phyloP scores from a whole-genome alignment of 805 yeast species.

The Lipomyces orientalis region DNA sequence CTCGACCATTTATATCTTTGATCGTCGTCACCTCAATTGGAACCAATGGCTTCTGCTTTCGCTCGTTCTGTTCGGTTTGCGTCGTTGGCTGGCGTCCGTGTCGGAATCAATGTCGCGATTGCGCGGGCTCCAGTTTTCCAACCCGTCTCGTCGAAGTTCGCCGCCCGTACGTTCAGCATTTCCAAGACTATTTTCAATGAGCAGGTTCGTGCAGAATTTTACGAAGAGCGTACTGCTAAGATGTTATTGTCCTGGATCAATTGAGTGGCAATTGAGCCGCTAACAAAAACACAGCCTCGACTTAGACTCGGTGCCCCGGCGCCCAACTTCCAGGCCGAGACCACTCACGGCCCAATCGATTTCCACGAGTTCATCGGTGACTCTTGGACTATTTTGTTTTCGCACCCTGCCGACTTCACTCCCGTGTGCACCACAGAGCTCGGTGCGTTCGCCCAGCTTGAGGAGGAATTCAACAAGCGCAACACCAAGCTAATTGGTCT shows the following conservation, averaged over 20 bases:
- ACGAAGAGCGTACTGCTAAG: background rate
- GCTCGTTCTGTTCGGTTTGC: slow-evolving; percentile 13
- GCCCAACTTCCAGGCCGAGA: slow-evolving; percentile 84
- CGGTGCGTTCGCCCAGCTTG: slow-evolving; percentile 89
- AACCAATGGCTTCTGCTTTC: slow-evolving; percentile 18
- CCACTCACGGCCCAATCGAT: slow-evolving; percentile 81
- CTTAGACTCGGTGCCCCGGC: slow-evolving; percentile 82
- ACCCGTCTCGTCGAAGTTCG: background rate
- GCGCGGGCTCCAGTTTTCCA: slow-evolving; percentile 10
- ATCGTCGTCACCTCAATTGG: background rate
- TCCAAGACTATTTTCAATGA: slow-evolving; percentile 16
- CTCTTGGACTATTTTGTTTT: slow-evolving; percentile 86
- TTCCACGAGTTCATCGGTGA: slow-evolving; percentile 88
- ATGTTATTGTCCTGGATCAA: background rate
- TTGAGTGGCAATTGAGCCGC: background rate
- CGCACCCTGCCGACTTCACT: slow-evolving; percentile 96
- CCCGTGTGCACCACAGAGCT: slow-evolving; percentile 97
- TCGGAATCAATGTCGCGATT: slow-evolving; percentile 11
- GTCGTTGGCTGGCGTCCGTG: slow-evolving; percentile 8
- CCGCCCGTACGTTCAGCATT: slow-evolving; percentile 25
- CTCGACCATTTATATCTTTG: background rate
- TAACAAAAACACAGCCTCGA: slow-evolving; percentile 45
- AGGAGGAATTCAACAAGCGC: slow-evolving; percentile 86
- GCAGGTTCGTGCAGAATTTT: slow-evolving; percentile 12
- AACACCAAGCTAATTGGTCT: slow-evolving; percentile 87